Evolutionary conservation across 371 early-diverging fungal genomes (phyloP), one percentile per base, ranked within the genome.

Genomic region (Chytridiales sp.): DNA sequence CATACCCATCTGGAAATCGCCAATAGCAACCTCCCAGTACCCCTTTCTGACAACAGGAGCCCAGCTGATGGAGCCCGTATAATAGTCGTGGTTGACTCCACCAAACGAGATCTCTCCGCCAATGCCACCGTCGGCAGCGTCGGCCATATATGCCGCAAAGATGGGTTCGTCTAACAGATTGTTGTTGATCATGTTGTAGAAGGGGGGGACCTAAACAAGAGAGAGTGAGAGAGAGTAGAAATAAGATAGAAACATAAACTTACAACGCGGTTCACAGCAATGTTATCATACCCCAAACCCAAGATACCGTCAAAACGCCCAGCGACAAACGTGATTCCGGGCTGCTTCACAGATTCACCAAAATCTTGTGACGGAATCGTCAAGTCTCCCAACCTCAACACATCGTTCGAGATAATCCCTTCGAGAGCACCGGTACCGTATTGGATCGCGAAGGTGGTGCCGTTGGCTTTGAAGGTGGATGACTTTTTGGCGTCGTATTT

Each of bases 251-350:
- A n/a, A n/a, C n/a, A n/a, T n/a, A n/a, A n/a, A n/a, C n/a, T n/a
- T n/a, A n/a, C n/a, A 11, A 88, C 90, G 22, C 81, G 75, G 36
- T 87, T 69, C 31, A 94, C 94, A 21, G 94, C 83, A 69, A 96
- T 95, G 55, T 81, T 90, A 74, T 92, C 90, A 67, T 88, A 94
- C 3, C 56, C 74, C 2, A 95, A 75, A 6, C 95, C 97, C 36
- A 94, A 79, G 63, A 96, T 94, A 21, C 97, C 97, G 67, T 96
- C 97, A 68, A 96, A 96, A 26, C 85, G 74, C 24, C 92, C 95
- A 64, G 93, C 84, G 6, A 88, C 90, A 65, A 78, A 81, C 3
- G 82, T 71, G 52, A 82, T 51, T 2, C 97, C 97, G 1, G 95
- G 95, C 69, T 94, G 94, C 74, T 93, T 92, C 47, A 84, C 83